Base-by-base conservation (phyloP, 257 asterid species). In the Thymus mandschuricus region DNA sequence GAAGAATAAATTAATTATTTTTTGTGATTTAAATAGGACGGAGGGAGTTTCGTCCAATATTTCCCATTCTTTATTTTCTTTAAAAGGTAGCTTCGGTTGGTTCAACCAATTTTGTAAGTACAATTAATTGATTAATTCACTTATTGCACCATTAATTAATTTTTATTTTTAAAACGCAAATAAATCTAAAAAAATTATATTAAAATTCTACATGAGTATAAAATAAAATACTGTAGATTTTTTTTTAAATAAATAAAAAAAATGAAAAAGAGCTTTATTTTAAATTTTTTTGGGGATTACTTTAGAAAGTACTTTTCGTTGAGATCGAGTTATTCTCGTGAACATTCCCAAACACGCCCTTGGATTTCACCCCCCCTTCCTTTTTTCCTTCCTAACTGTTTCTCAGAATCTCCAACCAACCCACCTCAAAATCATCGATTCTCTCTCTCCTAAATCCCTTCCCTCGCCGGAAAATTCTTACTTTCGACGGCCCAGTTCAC, bases 341-440 rank as follows among this genome's bases (percentile, higher is more conserved):
- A 76, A 60, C 74, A 71, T 81, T 73, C 81, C 78, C 85, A 83
- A 81, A 83, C 81, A 75, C 69, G 77, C 80, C 83, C 81, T 82
- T 64, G 45, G 63, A 79, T 61, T 77, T 82, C 69, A 71, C 84
- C 71, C 48, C 48, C 76, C 73, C 21, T 21, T 55, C 70, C 64
- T 75, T 71, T 55, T 70, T 50, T 66, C 34, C 35, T 10, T 10
- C 61, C 66, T 10, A 74, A 66, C 72, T 57, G 56, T 64, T 56
- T 51, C 57, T 5, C 74, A 62, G 78, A 69, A 65, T 68, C 75
- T 69, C 68, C 73, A 54, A 55, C 83, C 31, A 54, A 66, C 71
- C 71, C 73, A 55, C 79, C 74, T 66, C 74, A 63, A 63, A 76
- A 74, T 79, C 71, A 77, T 74, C 87, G 60, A 71, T 33, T 60